Evolutionary conservation across 2,329 filamentous ascomycete genomes (phyloP).

Genomic region (Ophiostoma perfectum): DNA sequence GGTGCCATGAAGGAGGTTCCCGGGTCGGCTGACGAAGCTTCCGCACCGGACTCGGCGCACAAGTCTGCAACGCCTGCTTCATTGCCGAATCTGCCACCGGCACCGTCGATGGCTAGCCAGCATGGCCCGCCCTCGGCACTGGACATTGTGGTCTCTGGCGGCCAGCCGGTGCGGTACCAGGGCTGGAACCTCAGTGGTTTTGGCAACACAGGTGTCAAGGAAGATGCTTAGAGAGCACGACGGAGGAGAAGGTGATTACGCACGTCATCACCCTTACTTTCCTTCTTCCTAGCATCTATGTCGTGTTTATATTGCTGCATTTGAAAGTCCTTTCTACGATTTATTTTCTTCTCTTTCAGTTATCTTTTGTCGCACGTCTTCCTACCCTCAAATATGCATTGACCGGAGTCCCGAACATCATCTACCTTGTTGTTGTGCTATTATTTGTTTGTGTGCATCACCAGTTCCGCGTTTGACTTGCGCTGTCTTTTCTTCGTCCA

Average conservation of each 20-base stretch:
- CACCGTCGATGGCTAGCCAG: constrained; percentile 28
- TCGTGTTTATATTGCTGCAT: neutral
- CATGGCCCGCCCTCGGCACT: neutral
- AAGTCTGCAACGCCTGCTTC: constrained; percentile 5
- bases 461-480: too few species aligned
- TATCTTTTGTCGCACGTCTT: neutral
- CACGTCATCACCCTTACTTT: neutral
- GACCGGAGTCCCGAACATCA: too few species aligned
- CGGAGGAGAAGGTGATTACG: neutral
- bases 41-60: neutral
- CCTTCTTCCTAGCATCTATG: neutral
- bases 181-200: constrained; percentile 40
- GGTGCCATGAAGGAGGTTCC: constrained; percentile 43
- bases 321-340: neutral
- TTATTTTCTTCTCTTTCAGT: neutral
- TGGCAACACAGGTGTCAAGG: constrained; percentile 38
- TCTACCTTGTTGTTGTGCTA: too few species aligned
- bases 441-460: too few species aligned
- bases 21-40: neutral
- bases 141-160: neutral
- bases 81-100: constrained; percentile 18
- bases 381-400: too few species aligned
- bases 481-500: too few species aligned
- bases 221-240: constrained; percentile 29
- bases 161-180: constrained; percentile 33